Base-by-base conservation (phyloP, 2,329 filamentous ascomycete genomes). In the Pseudogymnoascus sp. region DNA sequence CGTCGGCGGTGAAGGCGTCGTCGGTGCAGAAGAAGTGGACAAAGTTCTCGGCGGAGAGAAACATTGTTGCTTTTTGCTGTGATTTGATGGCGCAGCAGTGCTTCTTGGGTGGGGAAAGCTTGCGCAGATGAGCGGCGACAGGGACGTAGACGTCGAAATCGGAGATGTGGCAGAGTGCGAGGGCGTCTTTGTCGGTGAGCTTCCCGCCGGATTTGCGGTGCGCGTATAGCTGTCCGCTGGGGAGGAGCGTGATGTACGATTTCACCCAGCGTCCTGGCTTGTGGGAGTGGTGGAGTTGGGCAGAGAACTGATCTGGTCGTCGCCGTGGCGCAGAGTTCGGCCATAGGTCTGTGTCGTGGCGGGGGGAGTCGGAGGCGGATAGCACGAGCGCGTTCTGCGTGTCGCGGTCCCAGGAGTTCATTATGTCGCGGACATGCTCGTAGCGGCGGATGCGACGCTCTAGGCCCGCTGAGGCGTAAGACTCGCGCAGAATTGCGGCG, bases 381-480 rank as follows among this genome's bases (percentile, higher is more conserved):
- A 97, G 80, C 17, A 89, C 77, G 13, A 97, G 79, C 7, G 83
- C 80, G 70, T 96, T 95, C 69, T 92, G 87, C 2, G 82, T 80
- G 73, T 96, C 92, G 47, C 82, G 80, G 65, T 96, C 90, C 93
- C 93, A 97, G 0, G 92, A 96, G 74, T 96, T 96, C 82, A 97
- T 84, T 21, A 96, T 84, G 70, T 96, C 91, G 65, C 91, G 85
- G 33, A 97, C 83, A 66, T 85, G 86, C 77, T 97, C 93, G 73
- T 96, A 97, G 40, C 86, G 87, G 42, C 93, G 88, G 26, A 97
- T 77, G 0, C 90, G 88, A 40, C 93, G 86, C 74, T 96, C 90
- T 1, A 97, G 80, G 31, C 91, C 91, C 0, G 95, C 82, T 50
- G 86, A 82, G 19, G 81, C 78, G 73, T 92, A 97, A 19, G 83